These are phyloP conservation scores for Vitis hybrid DNA, from an alignment of 177 flowering plant genomes.

Conservation along the genomic window DNA sequence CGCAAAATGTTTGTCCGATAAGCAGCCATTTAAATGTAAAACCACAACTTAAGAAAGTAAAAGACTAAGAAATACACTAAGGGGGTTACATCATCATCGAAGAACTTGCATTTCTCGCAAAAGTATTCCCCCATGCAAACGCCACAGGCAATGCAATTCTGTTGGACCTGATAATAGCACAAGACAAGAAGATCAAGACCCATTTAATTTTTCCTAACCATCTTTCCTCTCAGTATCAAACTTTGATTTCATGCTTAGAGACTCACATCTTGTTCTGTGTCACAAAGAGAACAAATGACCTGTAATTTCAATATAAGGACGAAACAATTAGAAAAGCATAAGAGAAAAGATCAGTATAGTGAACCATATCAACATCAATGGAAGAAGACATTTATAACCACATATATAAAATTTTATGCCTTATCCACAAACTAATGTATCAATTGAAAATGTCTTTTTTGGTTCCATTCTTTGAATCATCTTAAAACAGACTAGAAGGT, in stretches of 20 bases:
- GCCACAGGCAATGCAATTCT: constrained; percentile 74
- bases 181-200: constrained; percentile 8
- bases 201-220: background rate
- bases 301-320: constrained; percentile 23
- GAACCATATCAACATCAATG: background rate
- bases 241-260: background rate
- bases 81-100: constrained; percentile 75
- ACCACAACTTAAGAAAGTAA: background rate
- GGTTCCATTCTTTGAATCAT: background rate
- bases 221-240: background rate
- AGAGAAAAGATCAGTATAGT: background rate
- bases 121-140: constrained; percentile 87
- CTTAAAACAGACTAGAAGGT: too few species aligned
- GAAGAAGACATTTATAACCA: background rate
- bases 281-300: constrained; percentile 87
- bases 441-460: background rate
- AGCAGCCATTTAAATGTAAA: background rate
- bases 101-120: constrained; percentile 82
- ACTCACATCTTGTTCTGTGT: constrained; percentile 86
- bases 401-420: background rate
- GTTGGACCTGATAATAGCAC: constrained; percentile 54
- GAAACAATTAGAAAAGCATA: constrained; percentile 2
- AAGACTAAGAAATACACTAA: background rate
- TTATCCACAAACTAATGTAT: background rate
- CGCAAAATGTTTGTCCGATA: background rate